Evolutionary conservation across 1,284 basidiomycete species (phyloP).

Genomic region (Neolentinus lepideus): DNA sequence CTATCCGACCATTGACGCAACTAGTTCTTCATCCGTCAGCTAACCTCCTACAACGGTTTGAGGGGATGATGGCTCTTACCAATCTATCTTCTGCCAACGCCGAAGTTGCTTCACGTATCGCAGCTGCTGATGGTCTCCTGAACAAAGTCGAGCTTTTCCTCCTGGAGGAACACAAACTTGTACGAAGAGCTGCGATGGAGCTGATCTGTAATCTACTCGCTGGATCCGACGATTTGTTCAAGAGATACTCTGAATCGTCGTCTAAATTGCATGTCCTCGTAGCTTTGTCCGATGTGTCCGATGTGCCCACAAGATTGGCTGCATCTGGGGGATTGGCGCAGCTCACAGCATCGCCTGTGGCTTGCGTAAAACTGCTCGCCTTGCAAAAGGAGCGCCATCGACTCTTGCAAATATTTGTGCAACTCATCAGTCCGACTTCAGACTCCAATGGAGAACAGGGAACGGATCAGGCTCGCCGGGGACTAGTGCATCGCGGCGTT

Average conservation of each 20-base stretch:
- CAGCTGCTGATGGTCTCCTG: constrained; percentile 52
- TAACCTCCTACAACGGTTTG: constrained; percentile 80
- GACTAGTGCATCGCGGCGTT: constrained; percentile 69
- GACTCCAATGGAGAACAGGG: constrained; percentile 24
- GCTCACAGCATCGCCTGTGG: constrained; percentile 56
- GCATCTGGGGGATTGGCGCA: constrained; percentile 83
- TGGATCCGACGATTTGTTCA: constrained; percentile 70
- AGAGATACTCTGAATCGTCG: constrained; percentile 56
- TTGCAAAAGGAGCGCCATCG: constrained; percentile 57
- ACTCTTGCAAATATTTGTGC: constrained; percentile 52
- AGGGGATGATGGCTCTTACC: constrained; percentile 92
- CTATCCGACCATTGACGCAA: constrained; percentile 69
- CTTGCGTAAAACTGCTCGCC: constrained; percentile 52
- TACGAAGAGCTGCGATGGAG: constrained; percentile 85
- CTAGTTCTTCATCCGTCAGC: constrained; percentile 66
- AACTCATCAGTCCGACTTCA: constrained; percentile 50
- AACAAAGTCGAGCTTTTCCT: constrained; percentile 75
- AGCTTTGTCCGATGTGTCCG: constrained; percentile 80
- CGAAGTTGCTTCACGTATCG: constrained; percentile 59
- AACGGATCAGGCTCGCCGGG: constrained; percentile 26
- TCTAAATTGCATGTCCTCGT: constrained; percentile 79
- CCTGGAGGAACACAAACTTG: constrained; percentile 76
- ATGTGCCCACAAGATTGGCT: constrained; percentile 75
- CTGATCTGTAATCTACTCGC: constrained; percentile 90
- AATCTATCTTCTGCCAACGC: constrained; percentile 83